These are phyloP conservation scores for Eimeria praecox DNA, from an alignment of 169 alveolate species.

Conservation along the genomic window DNA sequence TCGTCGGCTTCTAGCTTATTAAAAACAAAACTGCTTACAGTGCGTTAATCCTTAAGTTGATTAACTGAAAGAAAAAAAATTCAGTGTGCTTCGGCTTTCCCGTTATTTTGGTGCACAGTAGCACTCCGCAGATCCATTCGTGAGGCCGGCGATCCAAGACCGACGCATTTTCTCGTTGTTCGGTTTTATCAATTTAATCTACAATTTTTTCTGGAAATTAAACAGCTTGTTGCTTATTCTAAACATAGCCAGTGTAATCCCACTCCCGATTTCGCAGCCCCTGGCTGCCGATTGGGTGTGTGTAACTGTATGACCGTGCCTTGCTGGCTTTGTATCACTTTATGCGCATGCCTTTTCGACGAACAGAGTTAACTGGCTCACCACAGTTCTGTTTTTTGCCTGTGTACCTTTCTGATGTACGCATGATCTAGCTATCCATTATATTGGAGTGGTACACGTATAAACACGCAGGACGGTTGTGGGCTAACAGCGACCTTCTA, in stretches of 20 bases:
- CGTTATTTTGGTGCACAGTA: constrained; percentile 8
- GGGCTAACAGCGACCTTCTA: background rate
- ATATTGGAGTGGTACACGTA: background rate
- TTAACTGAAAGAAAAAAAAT: background rate
- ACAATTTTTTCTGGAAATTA: background rate
- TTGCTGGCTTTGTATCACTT: background rate
- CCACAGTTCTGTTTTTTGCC: background rate
- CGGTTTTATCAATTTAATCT: background rate
- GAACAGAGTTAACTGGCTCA: background rate
- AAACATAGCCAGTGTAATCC: background rate
- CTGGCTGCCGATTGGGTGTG: background rate
- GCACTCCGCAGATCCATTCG: background rate
- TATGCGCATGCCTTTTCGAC: background rate
- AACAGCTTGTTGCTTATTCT: background rate
- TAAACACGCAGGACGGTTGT: background rate
- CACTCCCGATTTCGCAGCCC: background rate
- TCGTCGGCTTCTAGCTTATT: background rate
- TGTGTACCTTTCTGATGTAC: background rate
- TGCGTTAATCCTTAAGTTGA: background rate
- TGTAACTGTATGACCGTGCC: background rate
- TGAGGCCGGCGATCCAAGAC: background rate
- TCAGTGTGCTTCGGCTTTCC: background rate
- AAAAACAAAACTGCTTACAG: background rate
- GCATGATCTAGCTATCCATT: background rate
- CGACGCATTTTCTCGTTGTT: background rate